These are phyloP conservation scores for Pholiota conissans DNA, from an alignment of 768 basidiomycete genomes.

Conservation along the genomic window DNA sequence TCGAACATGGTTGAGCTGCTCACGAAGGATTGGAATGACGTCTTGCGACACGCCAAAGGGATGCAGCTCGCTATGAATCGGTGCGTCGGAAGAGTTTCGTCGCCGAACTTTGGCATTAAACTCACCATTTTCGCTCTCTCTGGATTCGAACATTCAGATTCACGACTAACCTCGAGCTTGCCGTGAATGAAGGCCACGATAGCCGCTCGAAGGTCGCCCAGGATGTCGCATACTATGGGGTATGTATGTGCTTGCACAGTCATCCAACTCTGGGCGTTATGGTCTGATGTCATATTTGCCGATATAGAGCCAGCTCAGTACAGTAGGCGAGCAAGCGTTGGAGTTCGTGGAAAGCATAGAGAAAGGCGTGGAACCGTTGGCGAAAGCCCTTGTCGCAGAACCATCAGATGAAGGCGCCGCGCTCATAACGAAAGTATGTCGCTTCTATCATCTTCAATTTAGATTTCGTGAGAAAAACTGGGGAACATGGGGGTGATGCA, in stretches of 20 bases:
- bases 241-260: not conserved
- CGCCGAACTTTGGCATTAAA: not conserved
- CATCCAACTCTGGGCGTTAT: not conserved
- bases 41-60: not conserved
- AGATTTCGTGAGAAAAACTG: not conserved
- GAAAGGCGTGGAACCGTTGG: not conserved
- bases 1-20: not conserved
- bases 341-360: not conserved
- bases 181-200: not conserved
- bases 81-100: not conserved
- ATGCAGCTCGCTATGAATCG: conserved; percentile 3
- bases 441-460: no score
- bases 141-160: not conserved
- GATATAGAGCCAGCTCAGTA: not conserved
- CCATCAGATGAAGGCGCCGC: not conserved
- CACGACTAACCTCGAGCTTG: not conserved
- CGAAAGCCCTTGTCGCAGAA: not conserved
- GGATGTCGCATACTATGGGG: not conserved
- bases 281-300: not conserved
- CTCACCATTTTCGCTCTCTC: not conserved
- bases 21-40: not conserved
- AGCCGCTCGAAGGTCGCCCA: not conserved
- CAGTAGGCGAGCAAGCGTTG: not conserved
- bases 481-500: not conserved
- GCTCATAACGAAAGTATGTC: not conserved